Evolutionary conservation across 1,139 yeast species (phyloP).

Genomic region (Suhomyces terraborum): DNA sequence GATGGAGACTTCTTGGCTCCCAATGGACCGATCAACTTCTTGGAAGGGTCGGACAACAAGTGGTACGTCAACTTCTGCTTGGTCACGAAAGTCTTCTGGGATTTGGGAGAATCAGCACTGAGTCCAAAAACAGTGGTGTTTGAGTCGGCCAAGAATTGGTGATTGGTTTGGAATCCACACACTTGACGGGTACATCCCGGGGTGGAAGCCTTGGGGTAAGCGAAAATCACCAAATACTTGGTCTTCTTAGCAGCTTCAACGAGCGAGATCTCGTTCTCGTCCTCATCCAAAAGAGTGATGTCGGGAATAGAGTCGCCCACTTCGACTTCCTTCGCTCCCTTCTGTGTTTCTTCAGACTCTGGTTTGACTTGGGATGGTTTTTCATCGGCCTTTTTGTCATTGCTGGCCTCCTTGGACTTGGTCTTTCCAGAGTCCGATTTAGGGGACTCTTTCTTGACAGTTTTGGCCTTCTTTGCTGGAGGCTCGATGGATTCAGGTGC

Average conservation of each 20-base stretch:
- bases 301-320: slow-evolving; percentile 76
- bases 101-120: slow-evolving; percentile 70
- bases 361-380: slow-evolving; percentile 12
- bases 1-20: slow-evolving; percentile 84
- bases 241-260: slow-evolving; percentile 47
- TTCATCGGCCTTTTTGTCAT: slow-evolving; percentile 3
- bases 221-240: slow-evolving; percentile 61
- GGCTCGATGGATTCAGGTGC: slow-evolving; percentile 21
- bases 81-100: slow-evolving; percentile 73
- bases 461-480: slow-evolving; percentile 26
- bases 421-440: slow-evolving; percentile 6
- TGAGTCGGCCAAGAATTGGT: slow-evolving; percentile 51
- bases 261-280: slow-evolving; percentile 59
- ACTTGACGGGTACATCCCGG: slow-evolving; percentile 97
- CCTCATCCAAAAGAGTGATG: slow-evolving; percentile 63
- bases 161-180: slow-evolving; percentile 77
- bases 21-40: slow-evolving; percentile 64
- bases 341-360: slow-evolving; percentile 16
- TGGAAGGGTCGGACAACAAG: slow-evolving; percentile 74
- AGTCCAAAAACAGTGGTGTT: slow-evolving; percentile 62
- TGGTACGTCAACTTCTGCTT: slow-evolving; percentile 75
- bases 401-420: slow-evolving; percentile 4
- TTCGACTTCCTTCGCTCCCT: slow-evolving; percentile 34
- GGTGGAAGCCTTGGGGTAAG: slow-evolving; percentile 91
- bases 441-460: slow-evolving; percentile 8